Evolutionary conservation across 805 yeast species (phyloP).

Genomic region (Ogataea pilisensis): DNA sequence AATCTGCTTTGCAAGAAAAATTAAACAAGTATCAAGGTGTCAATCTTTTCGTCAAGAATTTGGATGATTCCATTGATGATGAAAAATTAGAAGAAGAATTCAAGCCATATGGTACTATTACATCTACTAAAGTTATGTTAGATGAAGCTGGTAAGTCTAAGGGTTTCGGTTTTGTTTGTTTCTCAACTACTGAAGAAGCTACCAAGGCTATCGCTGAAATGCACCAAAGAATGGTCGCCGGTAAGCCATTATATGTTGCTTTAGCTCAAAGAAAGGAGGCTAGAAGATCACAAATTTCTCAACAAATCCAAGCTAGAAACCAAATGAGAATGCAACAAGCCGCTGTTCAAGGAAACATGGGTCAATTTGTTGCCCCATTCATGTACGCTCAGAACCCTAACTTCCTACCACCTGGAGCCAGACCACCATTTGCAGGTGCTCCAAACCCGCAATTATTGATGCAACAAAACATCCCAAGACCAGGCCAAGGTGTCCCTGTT

Average conservation of each 20-base stretch:
- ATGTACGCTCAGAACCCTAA: constrained; percentile 83
- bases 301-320: constrained; percentile 97
- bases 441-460: constrained; percentile 79
- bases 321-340: constrained; percentile 98
- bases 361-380: constrained; percentile 84
- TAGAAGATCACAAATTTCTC: constrained; percentile 94
- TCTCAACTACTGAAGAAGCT: constrained; percentile 97
- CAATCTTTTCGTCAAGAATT: constrained; percentile 93
- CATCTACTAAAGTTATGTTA: constrained; percentile 94
- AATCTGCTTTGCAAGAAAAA: constrained; percentile 86
- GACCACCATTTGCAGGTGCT: constrained; percentile 73
- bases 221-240: constrained; percentile 93
- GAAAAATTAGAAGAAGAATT: constrained; percentile 90
- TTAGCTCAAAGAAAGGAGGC: constrained; percentile 98
- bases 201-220: constrained; percentile 96
- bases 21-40: constrained; percentile 95
- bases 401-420: constrained; percentile 64
- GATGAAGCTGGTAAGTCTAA: constrained; percentile 93
- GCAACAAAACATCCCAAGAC: constrained; percentile 61
- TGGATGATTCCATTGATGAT: constrained; percentile 89
- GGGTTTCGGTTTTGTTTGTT: constrained; percentile 98
- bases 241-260: constrained; percentile 97
- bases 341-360: constrained; percentile 80
- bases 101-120: constrained; percentile 87
- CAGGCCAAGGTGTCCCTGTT: constrained; percentile 54